Evolutionary conservation across 495 filamentous ascomycete species (phyloP), one percentile per base, ranked within the genome.

Genomic region (Trichoderma asperelloides): DNA sequence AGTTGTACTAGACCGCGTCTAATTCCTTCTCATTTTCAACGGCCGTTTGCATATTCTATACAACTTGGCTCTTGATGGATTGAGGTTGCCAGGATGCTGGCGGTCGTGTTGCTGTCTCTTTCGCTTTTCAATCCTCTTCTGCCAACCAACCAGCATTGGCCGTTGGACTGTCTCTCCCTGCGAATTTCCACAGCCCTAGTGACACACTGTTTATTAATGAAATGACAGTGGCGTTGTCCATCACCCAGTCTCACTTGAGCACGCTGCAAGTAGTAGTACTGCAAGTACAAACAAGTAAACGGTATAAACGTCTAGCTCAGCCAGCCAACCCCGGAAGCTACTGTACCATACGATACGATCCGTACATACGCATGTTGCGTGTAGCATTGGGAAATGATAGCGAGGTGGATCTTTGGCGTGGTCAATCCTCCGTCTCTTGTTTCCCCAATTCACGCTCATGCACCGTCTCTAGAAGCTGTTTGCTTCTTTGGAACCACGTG

Each of bases 401-500:
- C 27, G 25, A 30, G 55, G 25, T 51, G 23, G 55, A 60, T 30
- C 55, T 28, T 30, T 28, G 25, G 55, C 55, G 55, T 60, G 55
- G 28, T 60, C 25, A 60, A 18, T 27, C 11, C 25, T 60, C 55
- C 55, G 25, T 30, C 25, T 60, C 9, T 30, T 30, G 2, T 2
- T 30, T 25, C 4, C 25, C 9, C 23, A 30, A 13, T 25, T 60
- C 55, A 27, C 21, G 11, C 11, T 60, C 27, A 60, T 28, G 55
- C 55, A 60, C 51, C 30, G 27, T 28, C 55, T 60, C 55, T 60
- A 33, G 27, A 28, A 60, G 9, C 55, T 12, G 55, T 60, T 60
- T 60, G 55, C 55, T 25, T 60, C 55, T 30, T 30, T 60, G 55
- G 55, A 60, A 60, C 55, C 55, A 60, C 55, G 55, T 60, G 55